phyloP scores from a whole-genome alignment of 2,329 filamentous ascomycete species.

The Xylariales sp. region DNA sequence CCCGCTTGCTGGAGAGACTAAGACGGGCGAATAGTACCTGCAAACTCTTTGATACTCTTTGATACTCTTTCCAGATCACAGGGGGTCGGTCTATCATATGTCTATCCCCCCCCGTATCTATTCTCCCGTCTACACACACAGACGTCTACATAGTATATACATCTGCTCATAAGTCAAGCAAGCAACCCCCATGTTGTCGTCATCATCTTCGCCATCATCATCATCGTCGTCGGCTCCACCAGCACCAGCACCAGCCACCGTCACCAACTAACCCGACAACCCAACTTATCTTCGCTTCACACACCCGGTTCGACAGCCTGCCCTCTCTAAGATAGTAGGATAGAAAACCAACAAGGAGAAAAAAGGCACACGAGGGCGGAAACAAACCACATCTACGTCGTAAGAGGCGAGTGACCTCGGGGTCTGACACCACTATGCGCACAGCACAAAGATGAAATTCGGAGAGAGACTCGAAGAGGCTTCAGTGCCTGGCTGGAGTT shows the following conservation, averaged over 20 bases:
- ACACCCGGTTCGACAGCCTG: neutral
- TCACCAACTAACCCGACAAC: neutral
- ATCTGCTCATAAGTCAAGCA: no score
- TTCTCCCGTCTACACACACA: no score
- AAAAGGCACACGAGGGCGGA: neutral
- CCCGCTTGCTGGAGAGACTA: no score
- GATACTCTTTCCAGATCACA: no score
- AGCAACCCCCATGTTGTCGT: slow-evolving; percentile 14
- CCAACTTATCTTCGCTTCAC: slow-evolving; percentile 17
- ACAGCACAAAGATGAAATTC: slow-evolving; percentile 73
- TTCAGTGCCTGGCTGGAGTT: slow-evolving; percentile 84
- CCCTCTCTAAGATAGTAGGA: neutral
- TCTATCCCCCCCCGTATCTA: no score
- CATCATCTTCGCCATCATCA: slow-evolving; percentile 12
- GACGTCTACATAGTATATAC: neutral
- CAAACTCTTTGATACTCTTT: no score
- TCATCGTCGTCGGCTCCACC: slow-evolving; percentile 10
- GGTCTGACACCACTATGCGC: slow-evolving; percentile 31
- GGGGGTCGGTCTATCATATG: no score
- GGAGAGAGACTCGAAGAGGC: slow-evolving; percentile 77
- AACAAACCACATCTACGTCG: neutral
- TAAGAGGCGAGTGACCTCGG: slow-evolving; percentile 12
- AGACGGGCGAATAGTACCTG: no score
- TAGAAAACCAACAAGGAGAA: neutral
- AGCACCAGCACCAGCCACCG: neutral